Evolutionary conservation across 2,329 filamentous ascomycete species (phyloP).

Genomic region (Colletotrichum sp.): DNA sequence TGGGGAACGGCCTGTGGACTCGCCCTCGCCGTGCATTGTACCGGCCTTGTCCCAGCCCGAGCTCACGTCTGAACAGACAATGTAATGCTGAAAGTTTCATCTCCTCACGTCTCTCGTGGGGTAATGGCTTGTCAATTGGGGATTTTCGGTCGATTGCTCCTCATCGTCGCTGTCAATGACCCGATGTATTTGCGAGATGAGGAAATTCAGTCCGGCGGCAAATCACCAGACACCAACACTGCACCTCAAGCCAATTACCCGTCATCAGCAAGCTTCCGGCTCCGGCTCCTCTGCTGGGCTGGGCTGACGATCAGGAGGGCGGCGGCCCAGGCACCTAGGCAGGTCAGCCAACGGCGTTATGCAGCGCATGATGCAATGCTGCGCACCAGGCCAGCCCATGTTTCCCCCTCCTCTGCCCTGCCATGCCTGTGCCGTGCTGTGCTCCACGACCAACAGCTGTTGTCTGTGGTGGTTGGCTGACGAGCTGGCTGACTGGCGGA

Average conservation of each 20-base stretch:
- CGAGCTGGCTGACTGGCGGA: neutral
- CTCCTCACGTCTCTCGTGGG: neutral
- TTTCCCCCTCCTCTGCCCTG: neutral
- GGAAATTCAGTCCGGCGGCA: neutral
- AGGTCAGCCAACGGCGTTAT: neutral
- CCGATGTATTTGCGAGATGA: neutral
- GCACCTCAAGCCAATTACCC: neutral
- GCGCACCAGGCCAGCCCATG: constrained; percentile 2
- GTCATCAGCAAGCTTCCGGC: neutral
- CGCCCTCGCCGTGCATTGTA: neutral
- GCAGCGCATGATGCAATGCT: constrained; percentile 19
- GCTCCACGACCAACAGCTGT: neutral
- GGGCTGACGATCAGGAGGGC: constrained; percentile 1
- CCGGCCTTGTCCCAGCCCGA: constrained; percentile 1
- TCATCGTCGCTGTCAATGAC: neutral
- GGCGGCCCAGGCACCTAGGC: neutral
- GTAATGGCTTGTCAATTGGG: neutral
- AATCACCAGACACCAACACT: neutral
- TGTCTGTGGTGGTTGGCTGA: neutral
- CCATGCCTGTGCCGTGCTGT: neutral
- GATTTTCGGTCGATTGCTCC: neutral
- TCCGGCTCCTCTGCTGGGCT: constrained; percentile 1
- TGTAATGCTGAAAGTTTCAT: constrained; percentile 1
- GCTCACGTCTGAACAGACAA: constrained; percentile 8
- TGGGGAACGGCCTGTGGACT: neutral